Evolutionary conservation across 2,329 filamentous ascomycete genomes (phyloP), one percentile per base, ranked within the genome.

Genomic region (Venturia effusa): DNA sequence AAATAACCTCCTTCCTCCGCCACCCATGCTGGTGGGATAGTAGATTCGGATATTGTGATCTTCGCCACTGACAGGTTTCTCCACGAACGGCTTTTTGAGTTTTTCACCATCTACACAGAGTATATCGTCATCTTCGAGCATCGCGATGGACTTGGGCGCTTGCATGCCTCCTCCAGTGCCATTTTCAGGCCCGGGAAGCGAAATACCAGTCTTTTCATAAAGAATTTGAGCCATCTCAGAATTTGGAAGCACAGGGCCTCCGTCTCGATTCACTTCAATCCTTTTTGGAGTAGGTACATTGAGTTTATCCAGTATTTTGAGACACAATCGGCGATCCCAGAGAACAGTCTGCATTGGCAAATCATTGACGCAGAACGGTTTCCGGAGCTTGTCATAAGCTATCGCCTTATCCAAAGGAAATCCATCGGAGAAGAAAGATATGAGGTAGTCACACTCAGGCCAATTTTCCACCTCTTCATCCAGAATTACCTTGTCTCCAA

Each of bases 21-120:
- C 92, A 4, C 92, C 92, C 59, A 89, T 84, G 51, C 90, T 88
- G 67, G 87, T 89, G 27, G 93, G 90, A 71, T 95, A 97, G 77
- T 97, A 99, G 64, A 99, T 97, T 76, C 96, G 89, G 70, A 99
- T 96, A 74, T 99, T 99, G 78, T 99, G 94, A 71, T 99, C 93
- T 76, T 99, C 94, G 40, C 94, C 94, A 71, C 90, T 97, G n/a
- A 92, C 92, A 0, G 94, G 94, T 74, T 99, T 99, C 74, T 99
- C 94, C 43, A 99, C 94, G 72, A 99, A 99, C 0, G 94, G 94
- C 73, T 99, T 99, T 69, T 83, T 88, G 57, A 99, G 82, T 4
- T 86, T 75, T 48, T 84, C 81, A 13, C 93, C 94, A 72, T 99
- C 93, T 11, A 99, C 93, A 51, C 88, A 85, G 63, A 99, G 81